phyloP scores from a whole-genome alignment of 1,284 basidiomycete genomes.

The Tilletiopsis washingtonensis region DNA sequence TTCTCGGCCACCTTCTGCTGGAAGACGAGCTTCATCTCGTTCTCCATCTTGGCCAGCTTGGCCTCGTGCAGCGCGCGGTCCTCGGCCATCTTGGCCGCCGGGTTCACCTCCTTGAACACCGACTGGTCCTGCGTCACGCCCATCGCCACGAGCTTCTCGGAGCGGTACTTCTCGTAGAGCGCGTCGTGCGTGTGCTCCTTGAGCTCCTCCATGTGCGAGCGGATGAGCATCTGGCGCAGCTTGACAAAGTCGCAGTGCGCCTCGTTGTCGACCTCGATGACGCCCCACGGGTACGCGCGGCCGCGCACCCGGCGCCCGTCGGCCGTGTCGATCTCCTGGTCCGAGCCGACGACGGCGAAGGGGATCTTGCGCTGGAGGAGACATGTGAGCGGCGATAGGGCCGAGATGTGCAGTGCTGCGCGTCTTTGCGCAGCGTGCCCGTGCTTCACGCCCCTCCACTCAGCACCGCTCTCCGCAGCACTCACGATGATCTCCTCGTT shows the following conservation, averaged over 20 bases:
- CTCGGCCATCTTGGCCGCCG: conserved; percentile 44
- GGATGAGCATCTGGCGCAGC: conserved; percentile 47
- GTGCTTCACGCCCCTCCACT: neutral
- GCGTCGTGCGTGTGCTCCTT: conserved; percentile 44
- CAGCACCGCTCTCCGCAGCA: neutral
- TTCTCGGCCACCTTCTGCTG: conserved; percentile 47
- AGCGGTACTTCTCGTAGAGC: conserved; percentile 44
- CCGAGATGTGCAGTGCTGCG: no score
- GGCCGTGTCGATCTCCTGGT: conserved; percentile 41
- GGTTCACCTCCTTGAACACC: conserved; percentile 44
- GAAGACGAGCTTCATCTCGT: conserved; percentile 48
- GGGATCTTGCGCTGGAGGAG: conserved; percentile 35
- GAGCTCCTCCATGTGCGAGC: conserved; percentile 47
- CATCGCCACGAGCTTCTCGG: conserved; percentile 39
- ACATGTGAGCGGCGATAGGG: neutral
- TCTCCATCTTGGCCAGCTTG: conserved; percentile 47
- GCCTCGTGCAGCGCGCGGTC: conserved; percentile 46
- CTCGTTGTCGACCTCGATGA: conserved; percentile 47
- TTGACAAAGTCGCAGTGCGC: conserved; percentile 47
- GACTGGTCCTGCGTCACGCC: conserved; percentile 45
- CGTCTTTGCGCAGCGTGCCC: neutral
- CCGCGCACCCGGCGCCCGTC: conserved; percentile 44
- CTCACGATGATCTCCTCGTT: conserved; percentile 38
- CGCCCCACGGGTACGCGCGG: conserved; percentile 46
- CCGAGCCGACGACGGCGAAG: conserved; percentile 44